phyloP scores from a whole-genome alignment of 2,329 filamentous ascomycete species.

The Thelonectria rubi region DNA sequence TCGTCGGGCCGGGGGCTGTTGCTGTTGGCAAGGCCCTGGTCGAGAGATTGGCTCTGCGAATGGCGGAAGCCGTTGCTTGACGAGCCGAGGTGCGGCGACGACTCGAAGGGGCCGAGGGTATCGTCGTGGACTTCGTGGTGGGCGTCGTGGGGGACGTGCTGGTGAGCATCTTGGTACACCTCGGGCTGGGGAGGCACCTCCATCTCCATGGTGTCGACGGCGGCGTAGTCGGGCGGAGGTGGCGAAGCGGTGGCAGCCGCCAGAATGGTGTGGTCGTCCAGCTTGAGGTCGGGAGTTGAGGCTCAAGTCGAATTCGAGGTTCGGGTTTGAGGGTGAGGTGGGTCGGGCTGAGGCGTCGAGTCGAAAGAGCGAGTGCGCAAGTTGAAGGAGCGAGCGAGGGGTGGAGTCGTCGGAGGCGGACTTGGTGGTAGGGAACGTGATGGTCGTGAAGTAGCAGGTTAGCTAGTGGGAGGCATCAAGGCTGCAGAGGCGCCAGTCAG shows the following conservation, averaged over 20 bases:
- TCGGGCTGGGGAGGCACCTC: conserved; percentile 46
- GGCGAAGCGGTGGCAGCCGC: conserved; percentile 33
- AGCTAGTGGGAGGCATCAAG: conserved; percentile 41
- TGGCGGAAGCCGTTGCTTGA: conserved; percentile 52
- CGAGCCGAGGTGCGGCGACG: conserved; percentile 52
- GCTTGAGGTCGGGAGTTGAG: conserved; percentile 42
- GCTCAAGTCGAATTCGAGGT: not conserved
- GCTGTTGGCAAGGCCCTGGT: conserved; percentile 54
- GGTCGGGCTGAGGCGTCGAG: conserved; percentile 20
- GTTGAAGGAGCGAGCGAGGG: conserved; percentile 27
- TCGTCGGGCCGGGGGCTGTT: conserved; percentile 52
- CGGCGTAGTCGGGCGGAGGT: conserved; percentile 47
- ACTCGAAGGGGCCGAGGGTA: conserved; percentile 60
- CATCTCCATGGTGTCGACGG: conserved; percentile 61
- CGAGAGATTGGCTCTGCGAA: conserved; percentile 59
- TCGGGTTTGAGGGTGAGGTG: conserved; percentile 1
- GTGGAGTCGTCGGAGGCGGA: conserved; percentile 12
- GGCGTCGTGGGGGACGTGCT: not conserved
- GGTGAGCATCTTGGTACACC: conserved; percentile 35
- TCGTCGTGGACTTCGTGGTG: conserved; percentile 56
- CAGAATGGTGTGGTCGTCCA: conserved; percentile 53
- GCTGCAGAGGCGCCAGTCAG: conserved; percentile 28
- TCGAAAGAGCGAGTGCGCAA: conserved; percentile 32
- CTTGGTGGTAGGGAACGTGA: conserved; percentile 38
- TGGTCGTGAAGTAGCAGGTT: conserved; percentile 26